phyloP scores from a whole-genome alignment of 2,329 filamentous ascomycete species.

The Alternaria rosae region DNA sequence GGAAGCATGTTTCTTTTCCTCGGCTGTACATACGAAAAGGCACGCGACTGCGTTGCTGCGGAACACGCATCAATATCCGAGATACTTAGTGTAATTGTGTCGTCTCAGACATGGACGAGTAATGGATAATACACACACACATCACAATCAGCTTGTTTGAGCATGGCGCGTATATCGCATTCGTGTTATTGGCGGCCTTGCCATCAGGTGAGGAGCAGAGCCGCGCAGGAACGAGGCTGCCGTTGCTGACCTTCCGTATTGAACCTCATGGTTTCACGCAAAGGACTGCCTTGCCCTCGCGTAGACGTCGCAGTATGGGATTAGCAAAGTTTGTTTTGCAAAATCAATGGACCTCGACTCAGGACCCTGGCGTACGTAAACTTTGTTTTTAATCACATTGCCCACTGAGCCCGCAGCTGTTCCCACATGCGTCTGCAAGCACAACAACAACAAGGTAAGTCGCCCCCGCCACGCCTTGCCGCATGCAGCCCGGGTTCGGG shows the following conservation, averaged over 20 bases:
- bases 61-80: constrained; percentile 10
- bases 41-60: constrained; percentile 7
- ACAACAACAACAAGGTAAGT: constrained; percentile 16
- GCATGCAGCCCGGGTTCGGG: constrained; percentile 10
- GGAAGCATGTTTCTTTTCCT: constrained; percentile 18
- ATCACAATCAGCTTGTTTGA: constrained; percentile 4
- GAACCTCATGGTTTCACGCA: neutral
- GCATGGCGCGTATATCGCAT: neutral
- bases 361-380: constrained; percentile 12
- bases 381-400: constrained; percentile 25
- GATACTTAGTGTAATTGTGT: constrained; percentile 19
- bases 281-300: neutral
- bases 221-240: neutral
- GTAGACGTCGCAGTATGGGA: neutral
- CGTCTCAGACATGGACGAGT: constrained; percentile 7
- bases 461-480: constrained; percentile 23
- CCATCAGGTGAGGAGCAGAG: constrained; percentile 3
- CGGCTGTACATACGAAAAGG: constrained; percentile 9
- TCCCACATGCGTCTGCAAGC: constrained; percentile 21
- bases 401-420: constrained; percentile 10
- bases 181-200: neutral
- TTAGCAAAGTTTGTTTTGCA: constrained; percentile 14
- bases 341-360: constrained; percentile 10
- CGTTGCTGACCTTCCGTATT: constrained; percentile 1
- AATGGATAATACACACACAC: constrained; percentile 7